Evolutionary conservation across 495 filamentous ascomycete genomes (phyloP), one percentile per base, ranked within the genome.

Genomic region (Lentithecium fluviatile): DNA sequence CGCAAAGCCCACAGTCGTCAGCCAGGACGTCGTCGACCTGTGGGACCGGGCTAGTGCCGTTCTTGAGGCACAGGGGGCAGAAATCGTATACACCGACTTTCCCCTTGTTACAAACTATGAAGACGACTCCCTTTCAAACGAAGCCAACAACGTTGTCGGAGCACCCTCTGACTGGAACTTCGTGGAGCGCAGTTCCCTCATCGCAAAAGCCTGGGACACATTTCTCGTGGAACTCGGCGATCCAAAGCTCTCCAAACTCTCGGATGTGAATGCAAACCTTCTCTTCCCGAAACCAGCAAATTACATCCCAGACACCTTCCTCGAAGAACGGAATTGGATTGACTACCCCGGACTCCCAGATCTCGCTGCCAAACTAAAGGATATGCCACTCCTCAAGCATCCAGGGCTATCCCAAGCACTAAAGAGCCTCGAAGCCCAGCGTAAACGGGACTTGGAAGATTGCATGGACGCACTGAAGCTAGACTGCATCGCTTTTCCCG

Each of bases 131-230:
- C 42, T 65, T 2, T 64, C 65, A 0, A 58, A 58, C 13, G 47
- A 64, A 19, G 15, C 69, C 1, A 71, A 71, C 66, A 69, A 69
- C 26, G 68, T 70, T 20, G 40, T 58, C 12, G 69, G 69, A 1
- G 54, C 61, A 34, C 56, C 46, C n/a, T 38, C 58, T 17, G 59
- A 62, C 54, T 73, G 71, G 70, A 71, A 68, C 52, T 21, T 25
- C 20, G 60, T 59, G 23, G 73, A 75, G 56, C 61, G 69, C 8
- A 40, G 67, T 24, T 42, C 61, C 24, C 59, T 75, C 11, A 66
- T 73, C 17, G 72, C 73, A 13, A 66, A 69, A 25, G 50, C 60
- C 19, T 75, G 73, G 73, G 64, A 73, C 43, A 68, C 73, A 57
- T 75, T 75, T 45, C 61, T 74, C 15, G 49, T 36, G 6, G 12